Evolutionary conservation across 345 rosid genomes (phyloP).

Genomic region (Brassica incana): DNA sequence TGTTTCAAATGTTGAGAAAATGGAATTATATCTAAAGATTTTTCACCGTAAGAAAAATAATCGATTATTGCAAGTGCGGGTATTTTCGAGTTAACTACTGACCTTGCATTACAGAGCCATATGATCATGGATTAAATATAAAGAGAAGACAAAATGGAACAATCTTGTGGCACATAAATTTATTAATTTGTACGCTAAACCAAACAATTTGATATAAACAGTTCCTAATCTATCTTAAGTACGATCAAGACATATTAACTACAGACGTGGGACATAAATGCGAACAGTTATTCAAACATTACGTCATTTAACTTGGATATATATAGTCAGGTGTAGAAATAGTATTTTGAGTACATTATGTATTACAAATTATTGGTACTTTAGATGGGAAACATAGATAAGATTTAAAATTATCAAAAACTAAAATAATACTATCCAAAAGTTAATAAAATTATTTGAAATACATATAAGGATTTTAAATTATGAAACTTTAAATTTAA

Average conservation of each 20-base stretch:
- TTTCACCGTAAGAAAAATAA: not conserved
- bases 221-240: slow-evolving; percentile 6
- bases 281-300: slow-evolving; percentile 26
- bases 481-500: too few relatives aligned
- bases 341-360: not conserved
- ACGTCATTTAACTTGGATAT: not conserved
- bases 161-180: slow-evolving; percentile 1
- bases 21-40: not conserved
- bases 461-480: too few relatives aligned
- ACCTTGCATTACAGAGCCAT: slow-evolving; percentile 1
- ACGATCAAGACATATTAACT: slow-evolving; percentile 55
- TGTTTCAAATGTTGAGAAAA: not conserved
- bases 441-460: too few relatives aligned
- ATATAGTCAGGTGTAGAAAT: not conserved
- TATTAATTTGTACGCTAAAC: slow-evolving; percentile 25
- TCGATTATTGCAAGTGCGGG: not conserved
- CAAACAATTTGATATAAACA: slow-evolving; percentile 7
- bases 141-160: slow-evolving; percentile 16
- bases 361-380: not conserved
- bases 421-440: too few relatives aligned
- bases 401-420: not conserved
- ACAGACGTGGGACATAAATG: slow-evolving; percentile 26
- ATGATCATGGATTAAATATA: slow-evolving; percentile 1
- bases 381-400: too few relatives aligned
- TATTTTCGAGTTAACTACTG: slow-evolving; percentile 4